Evolutionary conservation across 345 rosid genomes (phyloP), one percentile per base, ranked within the genome.

Genomic region (Arabis alpina): DNA sequence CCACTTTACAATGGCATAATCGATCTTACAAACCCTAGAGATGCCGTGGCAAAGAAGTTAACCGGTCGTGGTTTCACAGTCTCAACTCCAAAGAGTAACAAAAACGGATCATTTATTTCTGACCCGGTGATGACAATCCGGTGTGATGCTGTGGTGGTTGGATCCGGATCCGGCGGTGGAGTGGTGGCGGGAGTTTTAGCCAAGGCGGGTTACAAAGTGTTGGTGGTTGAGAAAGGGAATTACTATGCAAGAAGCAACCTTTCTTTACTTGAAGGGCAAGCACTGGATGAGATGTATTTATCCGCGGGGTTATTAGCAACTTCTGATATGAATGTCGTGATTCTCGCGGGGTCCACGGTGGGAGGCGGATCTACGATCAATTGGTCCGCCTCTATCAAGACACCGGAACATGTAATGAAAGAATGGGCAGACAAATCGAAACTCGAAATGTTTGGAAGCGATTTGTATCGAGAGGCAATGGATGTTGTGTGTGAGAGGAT

Each of bases 281-380:
- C 89, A 8, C 58, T 86, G 86, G 91, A 89, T 48, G 87, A 88
- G 53, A 89, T 92, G 96, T 89, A 89, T 63, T 60, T 86, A 42
- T 75, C 80, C 2, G 80, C 81, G 0, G 98, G 96, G 42, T 11
- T 86, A 62, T 3, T 85, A 27, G 86, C 86, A 0, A 92, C 92
- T 0, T 80, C 85, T 14, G 89, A 89, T 54, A 79, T 69, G 84
- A 81, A 84, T 12, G 60, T 79, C 5, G 64, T 82, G 36, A 5
- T 92, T 4, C 89, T 92, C 9, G 96, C 92, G 0, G 96, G 98
- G 4, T 86, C 96, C 0, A 89, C 96, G 0, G 93, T 92, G 10
- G 96, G 96, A 58, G 98, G 98, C 3, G 98, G 94, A 8, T 92
- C 96, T 0, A 70, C 98, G 0, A 71, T 92, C 63, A 92, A 92